Conservation (phyloP, 2,329 filamentous ascomycete genomes). For the Arachnomyces sp. region DNA sequence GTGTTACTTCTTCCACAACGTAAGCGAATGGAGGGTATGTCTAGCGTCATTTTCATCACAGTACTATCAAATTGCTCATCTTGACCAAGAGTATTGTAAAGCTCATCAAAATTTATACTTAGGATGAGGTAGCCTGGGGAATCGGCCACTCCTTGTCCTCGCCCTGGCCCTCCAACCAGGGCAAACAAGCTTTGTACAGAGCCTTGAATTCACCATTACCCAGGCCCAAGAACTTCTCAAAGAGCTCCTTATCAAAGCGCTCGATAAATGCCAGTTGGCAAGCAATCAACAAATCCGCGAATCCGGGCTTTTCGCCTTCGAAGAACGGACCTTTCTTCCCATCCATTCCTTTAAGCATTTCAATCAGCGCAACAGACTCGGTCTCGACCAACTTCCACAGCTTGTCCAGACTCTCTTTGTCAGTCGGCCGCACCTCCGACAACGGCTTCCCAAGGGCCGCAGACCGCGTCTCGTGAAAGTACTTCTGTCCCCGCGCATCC, state of each 20-base stretch:
- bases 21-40: too few relatives aligned
- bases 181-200: constrained; percentile 23
- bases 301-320: constrained; percentile 24
- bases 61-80: too few relatives aligned
- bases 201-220: constrained; percentile 22
- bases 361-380: constrained; percentile 15
- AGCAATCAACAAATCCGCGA: constrained; percentile 23
- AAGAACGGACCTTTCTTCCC: constrained; percentile 28
- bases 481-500: constrained; percentile 23
- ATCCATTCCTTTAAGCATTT: constrained; percentile 21
- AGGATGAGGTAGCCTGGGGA: too few relatives aligned
- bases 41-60: too few relatives aligned
- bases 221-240: constrained; percentile 17
- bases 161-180: constrained; percentile 27
- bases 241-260: constrained; percentile 16
- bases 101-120: too few relatives aligned
- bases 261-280: constrained; percentile 21
- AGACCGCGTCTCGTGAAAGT: constrained; percentile 24
- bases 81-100: too few relatives aligned
- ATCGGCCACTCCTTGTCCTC: constrained; percentile 27
- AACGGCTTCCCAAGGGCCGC: constrained; percentile 22
- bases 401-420: constrained; percentile 13
- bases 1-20: too few relatives aligned
- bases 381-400: constrained; percentile 15
- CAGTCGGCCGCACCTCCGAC: constrained; percentile 21